Evolutionary conservation across 805 yeast genomes (phyloP), one percentile per base, ranked within the genome.

Genomic region (Metschnikowia aberdeeniae): DNA sequence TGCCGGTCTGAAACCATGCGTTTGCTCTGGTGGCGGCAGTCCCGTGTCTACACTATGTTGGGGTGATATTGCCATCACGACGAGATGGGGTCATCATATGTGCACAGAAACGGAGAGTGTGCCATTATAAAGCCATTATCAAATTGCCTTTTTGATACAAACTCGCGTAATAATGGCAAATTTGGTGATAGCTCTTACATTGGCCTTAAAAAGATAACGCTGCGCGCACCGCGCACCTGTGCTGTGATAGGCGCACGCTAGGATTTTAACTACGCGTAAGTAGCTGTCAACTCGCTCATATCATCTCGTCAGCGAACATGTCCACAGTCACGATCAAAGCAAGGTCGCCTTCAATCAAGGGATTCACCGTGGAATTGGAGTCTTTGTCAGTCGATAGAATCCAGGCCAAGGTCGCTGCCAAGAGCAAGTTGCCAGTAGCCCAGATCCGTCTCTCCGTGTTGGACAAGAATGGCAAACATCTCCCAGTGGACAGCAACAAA

Each of bases 271-370:
- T 31, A 31, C 42, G 33, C 35, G 6, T 22, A 14, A 31, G 30
- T 3, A 37, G 40, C 34, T 22, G 40, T 37, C 40, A 8, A 19
- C 12, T n/a, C 40, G 27, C 42, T 39, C 30, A 32, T 42, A 10
- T 17, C 17, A 2, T 3, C 17, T 17, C 17, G 17, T 3, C 17
- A 14, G 10, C 12, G 6, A 34, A 34, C 34, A 77, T 77, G 82
- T 76, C 71, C 13, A 53, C 64, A 31, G 64, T 81, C 43, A 67
- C 67, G 19, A 77, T 84, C 34, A 72, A 75, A 44, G 76, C 90
- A 2, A 78, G 90, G 48, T 82, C 89, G 12, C 78, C 75, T 56
- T 60, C 70, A 28, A 63, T 85, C 55, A 77, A 74, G 53, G 73
- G 76, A 44, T 71, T 77, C 52, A 68, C 70, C 31, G 72, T 60